Base-by-base conservation (phyloP, 202 grass and related monocot species). In the Saccharum hybrid region DNA sequence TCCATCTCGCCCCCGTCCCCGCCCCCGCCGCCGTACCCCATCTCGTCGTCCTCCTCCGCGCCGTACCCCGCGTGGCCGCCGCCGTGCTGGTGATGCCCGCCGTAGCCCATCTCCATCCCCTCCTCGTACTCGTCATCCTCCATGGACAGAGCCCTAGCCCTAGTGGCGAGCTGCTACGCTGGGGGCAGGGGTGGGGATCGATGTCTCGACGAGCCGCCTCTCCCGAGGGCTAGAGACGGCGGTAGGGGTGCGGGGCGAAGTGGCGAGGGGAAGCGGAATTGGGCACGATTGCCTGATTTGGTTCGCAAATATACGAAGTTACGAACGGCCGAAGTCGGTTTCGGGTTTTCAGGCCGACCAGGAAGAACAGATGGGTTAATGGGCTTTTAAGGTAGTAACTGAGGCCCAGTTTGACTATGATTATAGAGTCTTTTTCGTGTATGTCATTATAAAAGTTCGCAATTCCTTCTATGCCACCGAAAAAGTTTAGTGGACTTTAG, bases 91-190 rank as follows among this genome's bases (percentile, higher is more conserved):
- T 87, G 88, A 76, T 87, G 84, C 54, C 63, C 84, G 31, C 70
- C 81, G 81, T 84, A 87, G 2, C 86, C 84, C 88, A 90, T 74
- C 80, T 90, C 88, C 84, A 90, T 90, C 34, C 76, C 81, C 84
- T 90, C 88, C 64, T 87, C 88, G 46, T 90, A 90, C 37, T 90
- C 88, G 76, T 90, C 84, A 75, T 90, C 88, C 71, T 90, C 88
- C 88, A 90, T 90, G 75, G 80, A 2, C 45, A 14, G 73, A 86
- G 68, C 62, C 74, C 83, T 86, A 86, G 74, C 33, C 57, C 72
- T 26, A 68, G 31, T 18, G 13, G 65, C 33, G 23, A 34, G 36
- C 34, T 57, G 66, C 66, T 1, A 13, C 11, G 33, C 1, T 4
- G 45, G 7, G 68, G 19, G 3, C 30, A 22, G 34, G 22, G 40